phyloP scores from a whole-genome alignment of 2,329 filamentous ascomycete genomes.

The Alternaria burnsii region DNA sequence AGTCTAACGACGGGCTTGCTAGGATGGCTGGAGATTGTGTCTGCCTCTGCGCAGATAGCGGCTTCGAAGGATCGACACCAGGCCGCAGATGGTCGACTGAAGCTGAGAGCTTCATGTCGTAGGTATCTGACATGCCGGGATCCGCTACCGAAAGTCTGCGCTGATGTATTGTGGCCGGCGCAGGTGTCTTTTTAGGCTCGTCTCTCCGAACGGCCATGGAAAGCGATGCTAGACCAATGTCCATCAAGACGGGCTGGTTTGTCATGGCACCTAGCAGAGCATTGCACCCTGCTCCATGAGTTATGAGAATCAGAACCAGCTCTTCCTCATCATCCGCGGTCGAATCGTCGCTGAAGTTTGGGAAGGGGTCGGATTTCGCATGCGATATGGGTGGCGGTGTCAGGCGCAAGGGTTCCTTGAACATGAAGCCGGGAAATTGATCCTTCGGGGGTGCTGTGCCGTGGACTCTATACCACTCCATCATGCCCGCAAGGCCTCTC shows the following conservation, averaged over 20 bases:
- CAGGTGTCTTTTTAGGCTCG: slow-evolving; percentile 36
- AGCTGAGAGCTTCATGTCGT: slow-evolving; percentile 78
- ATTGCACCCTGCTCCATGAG: slow-evolving; percentile 95
- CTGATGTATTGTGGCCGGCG: slow-evolving; percentile 33
- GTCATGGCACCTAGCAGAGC: slow-evolving; percentile 92
- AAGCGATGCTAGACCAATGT: slow-evolving; percentile 88
- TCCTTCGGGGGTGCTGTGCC: slow-evolving; percentile 48
- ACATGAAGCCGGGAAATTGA: slow-evolving; percentile 44
- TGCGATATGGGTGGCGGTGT: slow-evolving; percentile 27
- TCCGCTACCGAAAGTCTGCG: slow-evolving; percentile 54
- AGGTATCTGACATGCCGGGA: slow-evolving; percentile 63
- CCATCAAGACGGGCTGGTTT: slow-evolving; percentile 87
- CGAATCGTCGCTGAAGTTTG: slow-evolving; percentile 41
- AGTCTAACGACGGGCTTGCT: slow-evolving; percentile 37
- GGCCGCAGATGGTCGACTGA: slow-evolving; percentile 76
- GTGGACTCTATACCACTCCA: slow-evolving; percentile 80
- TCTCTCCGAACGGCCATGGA: slow-evolving; percentile 73
- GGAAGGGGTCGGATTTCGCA: slow-evolving; percentile 39
- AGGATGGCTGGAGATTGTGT: slow-evolving; percentile 43
- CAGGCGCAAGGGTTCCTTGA: slow-evolving; percentile 28
- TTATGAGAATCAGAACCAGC: slow-evolving; percentile 85
- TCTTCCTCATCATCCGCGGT: slow-evolving; percentile 66
- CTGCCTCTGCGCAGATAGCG: slow-evolving; percentile 24
- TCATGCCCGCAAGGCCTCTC: slow-evolving; percentile 76
- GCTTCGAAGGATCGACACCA: slow-evolving; percentile 54